These are phyloP conservation scores for Candida ortonii DNA, from an alignment of 805 yeast species.

Conservation along the genomic window DNA sequence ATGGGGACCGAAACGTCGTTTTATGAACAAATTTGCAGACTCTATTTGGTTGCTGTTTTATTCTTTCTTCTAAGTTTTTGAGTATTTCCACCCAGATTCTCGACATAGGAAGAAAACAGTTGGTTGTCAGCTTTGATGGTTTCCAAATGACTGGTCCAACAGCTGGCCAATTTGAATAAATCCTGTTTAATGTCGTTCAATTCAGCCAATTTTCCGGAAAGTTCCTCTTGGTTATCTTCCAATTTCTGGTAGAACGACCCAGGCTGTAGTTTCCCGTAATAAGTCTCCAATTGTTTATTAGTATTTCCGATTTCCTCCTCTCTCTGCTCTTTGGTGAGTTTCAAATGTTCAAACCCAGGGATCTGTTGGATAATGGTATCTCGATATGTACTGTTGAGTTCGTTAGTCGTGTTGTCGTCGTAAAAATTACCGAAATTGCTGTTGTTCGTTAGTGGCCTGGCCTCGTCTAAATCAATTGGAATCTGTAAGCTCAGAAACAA, in stretches of 20 bases:
- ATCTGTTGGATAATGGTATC: constrained; percentile 19
- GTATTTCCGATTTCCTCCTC: constrained; percentile 25
- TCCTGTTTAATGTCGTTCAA: constrained; percentile 37
- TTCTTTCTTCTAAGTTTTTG: constrained; percentile 62
- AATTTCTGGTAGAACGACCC: constrained; percentile 22
- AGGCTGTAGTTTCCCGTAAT: constrained; percentile 26
- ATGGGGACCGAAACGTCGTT: constrained; percentile 22
- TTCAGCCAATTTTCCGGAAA: constrained; percentile 38
- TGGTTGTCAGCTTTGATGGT: constrained; percentile 62
- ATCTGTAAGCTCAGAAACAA: constrained; percentile 64
- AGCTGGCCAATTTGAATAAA: constrained; percentile 30
- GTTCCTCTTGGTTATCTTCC: constrained; percentile 27
- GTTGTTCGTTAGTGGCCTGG: constrained; percentile 23
- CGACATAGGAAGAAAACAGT: constrained; percentile 83
- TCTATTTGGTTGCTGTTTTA: constrained; percentile 3
- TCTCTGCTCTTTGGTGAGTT: constrained; percentile 32
- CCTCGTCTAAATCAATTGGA: constrained; percentile 68
- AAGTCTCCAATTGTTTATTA: constrained; percentile 19
- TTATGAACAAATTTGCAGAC: neutral
- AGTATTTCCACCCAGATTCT: constrained; percentile 85
- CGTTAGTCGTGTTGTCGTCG: constrained; percentile 12
- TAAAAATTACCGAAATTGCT: constrained; percentile 11
- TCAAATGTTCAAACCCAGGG: constrained; percentile 36
- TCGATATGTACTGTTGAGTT: constrained; percentile 6
- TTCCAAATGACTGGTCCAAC: constrained; percentile 51